Conservation (phyloP, 108 stramenopile genomes). For the Skeletonema grethae region DNA sequence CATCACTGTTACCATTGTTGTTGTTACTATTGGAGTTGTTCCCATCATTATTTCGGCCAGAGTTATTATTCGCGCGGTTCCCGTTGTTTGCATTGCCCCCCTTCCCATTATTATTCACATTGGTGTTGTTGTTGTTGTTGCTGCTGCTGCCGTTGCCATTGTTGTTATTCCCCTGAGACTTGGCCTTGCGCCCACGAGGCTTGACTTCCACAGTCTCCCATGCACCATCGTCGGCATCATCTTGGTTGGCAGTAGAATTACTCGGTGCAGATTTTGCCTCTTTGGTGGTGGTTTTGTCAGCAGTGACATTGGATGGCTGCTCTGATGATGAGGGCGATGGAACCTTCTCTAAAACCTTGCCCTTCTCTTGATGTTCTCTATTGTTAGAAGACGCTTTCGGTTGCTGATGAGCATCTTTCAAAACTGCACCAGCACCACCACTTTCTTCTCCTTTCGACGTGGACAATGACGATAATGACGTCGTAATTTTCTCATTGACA, state of each 20-base stretch:
- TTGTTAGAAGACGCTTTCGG: not conserved
- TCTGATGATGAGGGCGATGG: conserved; percentile 7
- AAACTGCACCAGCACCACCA: not conserved
- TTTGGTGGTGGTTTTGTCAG: not conserved
- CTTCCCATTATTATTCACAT: conserved; percentile 28
- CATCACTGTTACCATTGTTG: conserved; percentile 11
- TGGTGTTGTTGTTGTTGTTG: conserved; percentile 21
- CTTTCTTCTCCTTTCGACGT: not conserved
- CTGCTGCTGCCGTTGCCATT: conserved; percentile 26
- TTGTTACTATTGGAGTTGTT: conserved; percentile 8
- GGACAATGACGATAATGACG: not conserved
- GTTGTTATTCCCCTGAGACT: conserved; percentile 24
- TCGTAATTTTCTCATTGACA: not conserved
- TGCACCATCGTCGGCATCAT: conserved; percentile 50
- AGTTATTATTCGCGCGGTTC: not conserved
- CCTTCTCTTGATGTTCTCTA: conserved; percentile 1
- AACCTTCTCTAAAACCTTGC: not conserved
- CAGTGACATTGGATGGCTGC: not conserved
- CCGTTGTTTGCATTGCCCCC: conserved; percentile 37
- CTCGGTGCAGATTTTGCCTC: not conserved
- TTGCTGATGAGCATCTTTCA: not conserved
- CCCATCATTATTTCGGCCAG: not conserved
- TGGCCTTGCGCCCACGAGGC: conserved; percentile 44
- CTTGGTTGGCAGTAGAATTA: conserved; percentile 4
- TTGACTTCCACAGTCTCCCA: conserved; percentile 79